Conservation (phyloP, 2,329 filamentous ascomycete species). For the Stemphylium lycopersici region DNA sequence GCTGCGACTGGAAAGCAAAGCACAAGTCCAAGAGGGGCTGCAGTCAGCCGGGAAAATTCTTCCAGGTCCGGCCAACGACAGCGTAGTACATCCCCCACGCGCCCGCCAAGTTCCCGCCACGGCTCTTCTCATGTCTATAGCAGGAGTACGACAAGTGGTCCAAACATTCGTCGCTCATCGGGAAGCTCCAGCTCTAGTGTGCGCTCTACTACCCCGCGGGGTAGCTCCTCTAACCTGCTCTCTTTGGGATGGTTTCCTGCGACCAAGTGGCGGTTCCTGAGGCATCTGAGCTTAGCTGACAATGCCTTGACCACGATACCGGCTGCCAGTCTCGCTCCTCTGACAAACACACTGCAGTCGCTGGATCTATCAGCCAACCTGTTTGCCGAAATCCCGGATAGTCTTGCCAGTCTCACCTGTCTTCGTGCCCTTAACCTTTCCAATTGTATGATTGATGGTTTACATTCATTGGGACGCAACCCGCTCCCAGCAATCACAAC, state of each 20-base stretch:
- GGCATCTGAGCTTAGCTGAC: conserved; percentile 88
- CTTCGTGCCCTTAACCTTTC: conserved; percentile 93
- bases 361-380: conserved; percentile 92
- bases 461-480: conserved; percentile 84
- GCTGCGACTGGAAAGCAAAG: conserved; percentile 51
- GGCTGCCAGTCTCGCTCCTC: conserved; percentile 74
- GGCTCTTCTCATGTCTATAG: conserved; percentile 67
- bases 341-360: conserved; percentile 88
- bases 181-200: conserved; percentile 87
- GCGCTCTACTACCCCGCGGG: conserved; percentile 60
- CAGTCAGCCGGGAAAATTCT: conserved; percentile 65
- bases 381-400: conserved; percentile 93
- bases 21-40: conserved; percentile 55
- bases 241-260: conserved; percentile 74
- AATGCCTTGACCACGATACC: conserved; percentile 86
- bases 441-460: conserved; percentile 95
- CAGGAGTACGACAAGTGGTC: conserved; percentile 56
- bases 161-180: conserved; percentile 85
- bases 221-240: conserved; percentile 80
- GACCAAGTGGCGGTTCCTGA: conserved; percentile 93
- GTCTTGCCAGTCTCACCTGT: conserved; percentile 80
- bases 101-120: conserved; percentile 77
- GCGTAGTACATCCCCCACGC: conserved; percentile 80
- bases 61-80: conserved; percentile 55
- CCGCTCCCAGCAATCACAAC: conserved; percentile 93